A percentile compares a stretch with the other conserved stretches of the same genome.
These are phyloP conservation scores for Calamus simplicifolius DNA, from an alignment of 176 grass and related monocot species.

Conservation along the genomic window DNA sequence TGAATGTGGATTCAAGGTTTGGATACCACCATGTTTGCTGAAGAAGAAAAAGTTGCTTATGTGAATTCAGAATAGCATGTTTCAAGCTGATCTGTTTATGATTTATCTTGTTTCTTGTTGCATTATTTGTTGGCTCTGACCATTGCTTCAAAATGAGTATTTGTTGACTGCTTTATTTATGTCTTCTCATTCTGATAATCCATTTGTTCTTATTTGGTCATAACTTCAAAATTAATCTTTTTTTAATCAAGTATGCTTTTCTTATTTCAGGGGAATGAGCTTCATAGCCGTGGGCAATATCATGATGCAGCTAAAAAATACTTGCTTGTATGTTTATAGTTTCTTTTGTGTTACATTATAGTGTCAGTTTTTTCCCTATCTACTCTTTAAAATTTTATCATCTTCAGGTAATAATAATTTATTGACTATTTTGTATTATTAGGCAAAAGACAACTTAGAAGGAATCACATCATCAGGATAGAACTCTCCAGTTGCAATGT, in stretches of 20 bases:
- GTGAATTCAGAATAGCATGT: too few relatives aligned
- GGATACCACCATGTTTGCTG: too few relatives aligned
- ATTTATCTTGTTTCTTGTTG: too few relatives aligned
- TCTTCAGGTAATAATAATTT: constrained; percentile 7
- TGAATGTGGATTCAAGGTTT: too few relatives aligned
- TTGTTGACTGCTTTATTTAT: too few relatives aligned
- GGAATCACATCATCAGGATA: constrained; percentile 30
- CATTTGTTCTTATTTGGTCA: too few relatives aligned
- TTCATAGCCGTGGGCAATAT: constrained; percentile 68
- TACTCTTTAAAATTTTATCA: constrained; percentile 2
- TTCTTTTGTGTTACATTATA: neutral
- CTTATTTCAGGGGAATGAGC: constrained; percentile 65
- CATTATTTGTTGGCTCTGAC: too few relatives aligned
- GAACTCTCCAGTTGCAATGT: constrained; percentile 66
- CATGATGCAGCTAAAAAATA: constrained; percentile 75
- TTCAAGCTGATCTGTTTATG: too few relatives aligned
- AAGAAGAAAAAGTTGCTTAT: too few relatives aligned
- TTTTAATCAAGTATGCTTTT: neutral
- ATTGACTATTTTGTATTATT: constrained; percentile 18
- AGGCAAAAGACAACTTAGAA: constrained; percentile 89
- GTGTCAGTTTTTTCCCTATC: neutral
- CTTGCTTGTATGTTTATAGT: constrained; percentile 57
- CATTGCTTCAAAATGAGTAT: too few relatives aligned
- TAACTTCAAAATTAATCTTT: too few relatives aligned
- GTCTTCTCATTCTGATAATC: too few relatives aligned